A percentile compares a stretch with the other conserved stretches of the same genome.
Evolutionary conservation across 2,329 filamentous ascomycete genomes (phyloP).

Genomic region (Paraphaeosphaeria sporulosa): DNA sequence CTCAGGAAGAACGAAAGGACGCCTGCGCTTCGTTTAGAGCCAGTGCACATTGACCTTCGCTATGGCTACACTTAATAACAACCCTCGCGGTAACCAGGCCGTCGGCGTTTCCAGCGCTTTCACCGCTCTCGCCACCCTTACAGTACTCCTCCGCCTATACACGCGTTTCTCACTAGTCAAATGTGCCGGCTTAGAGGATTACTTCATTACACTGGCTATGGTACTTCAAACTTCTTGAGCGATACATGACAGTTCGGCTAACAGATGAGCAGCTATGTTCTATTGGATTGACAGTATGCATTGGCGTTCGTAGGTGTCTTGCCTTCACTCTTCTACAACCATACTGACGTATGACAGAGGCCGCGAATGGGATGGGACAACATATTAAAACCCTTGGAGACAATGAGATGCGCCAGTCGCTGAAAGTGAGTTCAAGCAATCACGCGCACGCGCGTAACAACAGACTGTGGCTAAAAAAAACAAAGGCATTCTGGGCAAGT

Average conservation of each 20-base stretch:
- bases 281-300: slow-evolving; percentile 3
- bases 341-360: slow-evolving; percentile 25
- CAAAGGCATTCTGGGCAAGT: slow-evolving; percentile 42
- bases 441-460: neutral
- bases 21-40: slow-evolving; percentile 3
- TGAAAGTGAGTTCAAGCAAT: slow-evolving; percentile 30
- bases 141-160: slow-evolving; percentile 37
- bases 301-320: neutral
- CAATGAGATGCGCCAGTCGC: slow-evolving; percentile 26
- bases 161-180: slow-evolving; percentile 42
- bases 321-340: neutral
- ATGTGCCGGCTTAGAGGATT: slow-evolving; percentile 38
- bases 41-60: neutral
- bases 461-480: slow-evolving; percentile 11
- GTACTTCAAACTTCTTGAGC: slow-evolving; percentile 20
- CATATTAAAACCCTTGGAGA: slow-evolving; percentile 24
- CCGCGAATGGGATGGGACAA: slow-evolving; percentile 39
- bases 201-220: slow-evolving; percentile 36
- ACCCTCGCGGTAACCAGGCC: slow-evolving; percentile 32
- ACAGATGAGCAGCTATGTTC: neutral
- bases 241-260: neutral
- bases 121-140: slow-evolving; percentile 32
- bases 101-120: slow-evolving; percentile 34
- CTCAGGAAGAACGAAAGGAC: neutral
- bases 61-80: slow-evolving; percentile 1